A percentile compares a stretch with the other conserved stretches of the same genome.
These are phyloP conservation scores for Arthrobotrys pseudoclavata DNA, from an alignment of 2,329 filamentous ascomycete species.

Conservation along the genomic window DNA sequence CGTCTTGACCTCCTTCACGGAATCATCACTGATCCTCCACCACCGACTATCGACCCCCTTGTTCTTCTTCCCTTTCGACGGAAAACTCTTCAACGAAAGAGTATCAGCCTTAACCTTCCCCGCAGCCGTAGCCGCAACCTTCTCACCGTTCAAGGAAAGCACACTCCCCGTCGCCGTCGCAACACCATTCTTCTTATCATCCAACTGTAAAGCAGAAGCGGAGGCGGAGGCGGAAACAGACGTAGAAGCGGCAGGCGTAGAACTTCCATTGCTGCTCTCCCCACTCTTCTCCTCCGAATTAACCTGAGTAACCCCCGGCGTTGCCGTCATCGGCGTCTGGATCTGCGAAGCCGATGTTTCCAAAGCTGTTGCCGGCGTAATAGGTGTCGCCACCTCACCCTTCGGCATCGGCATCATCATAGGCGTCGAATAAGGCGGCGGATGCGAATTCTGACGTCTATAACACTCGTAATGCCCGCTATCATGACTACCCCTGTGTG, in stretches of 20 bases:
- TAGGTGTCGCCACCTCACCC: slow-evolving; percentile 52
- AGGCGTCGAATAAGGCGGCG: slow-evolving; percentile 82
- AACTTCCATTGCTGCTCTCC: slow-evolving; percentile 6
- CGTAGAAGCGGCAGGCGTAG: slow-evolving; percentile 9
- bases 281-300: slow-evolving; percentile 3
- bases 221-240: background rate
- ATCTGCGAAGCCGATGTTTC: slow-evolving; percentile 8
- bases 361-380: slow-evolving; percentile 58
- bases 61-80: slow-evolving; percentile 65
- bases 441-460: slow-evolving; percentile 81
- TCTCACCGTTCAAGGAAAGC: background rate
- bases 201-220: slow-evolving; percentile 8
- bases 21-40: slow-evolving; percentile 99
- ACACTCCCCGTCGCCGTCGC: background rate
- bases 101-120: slow-evolving; percentile 31
- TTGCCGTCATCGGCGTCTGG: too few relatives aligned
- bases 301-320: background rate
- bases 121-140: slow-evolving; percentile 26
- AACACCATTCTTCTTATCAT: slow-evolving; percentile 4
- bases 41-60: slow-evolving; percentile 78
- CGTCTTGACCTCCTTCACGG: slow-evolving; percentile 93
- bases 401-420: slow-evolving; percentile 69
- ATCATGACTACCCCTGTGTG: slow-evolving; percentile 94
- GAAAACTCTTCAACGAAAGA: slow-evolving; percentile 41
- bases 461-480: slow-evolving; percentile 98